phyloP scores from a whole-genome alignment of 768 basidiomycete species.

The Mycena capillaripes region DNA sequence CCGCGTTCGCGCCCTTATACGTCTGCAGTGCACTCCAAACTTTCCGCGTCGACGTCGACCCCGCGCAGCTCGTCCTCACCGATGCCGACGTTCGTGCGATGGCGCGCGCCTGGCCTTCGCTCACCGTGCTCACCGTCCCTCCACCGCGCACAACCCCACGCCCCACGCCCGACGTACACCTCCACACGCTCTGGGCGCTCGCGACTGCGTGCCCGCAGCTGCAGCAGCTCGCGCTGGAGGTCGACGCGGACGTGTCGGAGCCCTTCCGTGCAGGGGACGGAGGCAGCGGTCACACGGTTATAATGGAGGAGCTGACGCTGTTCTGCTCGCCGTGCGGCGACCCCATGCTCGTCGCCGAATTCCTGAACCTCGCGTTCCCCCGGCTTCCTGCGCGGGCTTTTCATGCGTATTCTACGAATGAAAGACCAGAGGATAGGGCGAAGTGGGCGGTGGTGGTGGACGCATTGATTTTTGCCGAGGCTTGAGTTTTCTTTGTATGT shows the following conservation, averaged over 20 bases:
- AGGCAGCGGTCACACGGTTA: not conserved
- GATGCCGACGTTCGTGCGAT: constrained; percentile 31
- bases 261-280: constrained; percentile 6
- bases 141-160: constrained; percentile 12
- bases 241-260: constrained; percentile 24
- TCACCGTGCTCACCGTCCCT: constrained; percentile 9
- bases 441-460: constrained; percentile 20
- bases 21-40: constrained; percentile 29
- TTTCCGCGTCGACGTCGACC: constrained; percentile 31
- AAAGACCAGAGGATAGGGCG: constrained; percentile 1
- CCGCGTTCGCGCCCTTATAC: constrained; percentile 28
- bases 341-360: constrained; percentile 24
- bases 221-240: constrained; percentile 25
- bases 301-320: constrained; percentile 29
- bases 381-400: constrained; percentile 14
- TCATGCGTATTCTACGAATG: constrained; percentile 16
- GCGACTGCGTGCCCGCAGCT: constrained; percentile 26
- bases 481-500: too few species aligned
- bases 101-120: constrained; percentile 32
- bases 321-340: constrained; percentile 35
- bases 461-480: not conserved
- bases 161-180: not conserved
- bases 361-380: constrained; percentile 34
- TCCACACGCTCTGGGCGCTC: constrained; percentile 33
- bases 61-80: constrained; percentile 13